phyloP scores from a whole-genome alignment of 192 early-diverging fungal genomes.

The Backusella sp. region DNA sequence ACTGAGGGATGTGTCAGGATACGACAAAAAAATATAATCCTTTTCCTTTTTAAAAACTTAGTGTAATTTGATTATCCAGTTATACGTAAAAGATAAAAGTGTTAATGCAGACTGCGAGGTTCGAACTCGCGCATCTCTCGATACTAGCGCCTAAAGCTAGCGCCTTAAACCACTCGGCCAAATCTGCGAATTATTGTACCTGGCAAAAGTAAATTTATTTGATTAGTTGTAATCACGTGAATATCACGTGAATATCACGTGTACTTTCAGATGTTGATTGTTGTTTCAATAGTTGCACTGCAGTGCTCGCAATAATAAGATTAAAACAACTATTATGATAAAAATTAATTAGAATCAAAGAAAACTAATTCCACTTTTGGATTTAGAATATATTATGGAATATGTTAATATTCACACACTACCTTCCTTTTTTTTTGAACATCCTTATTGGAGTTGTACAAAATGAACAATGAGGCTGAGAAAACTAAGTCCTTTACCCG shows the following conservation, averaged over 20 bases:
- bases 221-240: neutral
- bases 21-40: too few species aligned
- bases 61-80: too few species aligned
- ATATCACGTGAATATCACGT: neutral
- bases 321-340: neutral
- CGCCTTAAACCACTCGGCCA: conserved; percentile 9
- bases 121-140: conserved; percentile 9
- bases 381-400: neutral
- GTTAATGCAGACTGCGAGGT: neutral
- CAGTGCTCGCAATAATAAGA: too few species aligned
- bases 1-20: too few species aligned
- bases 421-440: neutral
- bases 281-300: too few species aligned
- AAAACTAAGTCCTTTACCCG: neutral
- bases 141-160: conserved; percentile 10
- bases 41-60: too few species aligned
- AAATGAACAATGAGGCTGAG: neutral
- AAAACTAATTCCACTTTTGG: neutral
- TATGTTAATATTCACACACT: neutral
- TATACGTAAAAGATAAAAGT: neutral
- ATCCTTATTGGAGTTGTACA: neutral
- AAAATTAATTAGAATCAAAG: neutral
- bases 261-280: neutral
- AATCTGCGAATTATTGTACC: neutral
- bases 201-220: neutral